Base-by-base conservation (phyloP, 495 filamentous ascomycete genomes). In the Cudoniella acicularis region DNA sequence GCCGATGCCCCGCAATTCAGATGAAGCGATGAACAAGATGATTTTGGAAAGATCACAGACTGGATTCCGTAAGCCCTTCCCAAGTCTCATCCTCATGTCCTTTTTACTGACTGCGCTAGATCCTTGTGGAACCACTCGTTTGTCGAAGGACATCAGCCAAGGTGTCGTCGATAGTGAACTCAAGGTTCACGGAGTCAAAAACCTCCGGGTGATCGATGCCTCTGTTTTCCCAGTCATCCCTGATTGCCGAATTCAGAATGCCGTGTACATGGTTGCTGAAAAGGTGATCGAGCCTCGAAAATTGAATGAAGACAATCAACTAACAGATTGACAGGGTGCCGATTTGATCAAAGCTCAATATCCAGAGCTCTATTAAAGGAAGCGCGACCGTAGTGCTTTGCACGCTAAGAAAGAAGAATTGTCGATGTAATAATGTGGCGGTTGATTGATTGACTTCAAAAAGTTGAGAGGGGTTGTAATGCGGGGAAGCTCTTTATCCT, bases 231-330 rank as follows among this genome's bases (percentile, higher is more conserved):
- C 76, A 1, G 67, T 79, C 48, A 78, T 78, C 56, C 71, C 75
- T 17, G 74, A 73, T 60, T 77, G 74, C 59, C 64, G 73, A 16
- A 75, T 77, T 56, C 75, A 77, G 56, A 75, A 73, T 56, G 65
- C 80, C 11, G 79, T 85, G 1, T 85, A 85, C 54, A 79, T 79
- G 77, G 67, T 84, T 65, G 82, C 73, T 43, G 82, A 86, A 61
- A 83, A 73, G 67, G 75, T 70, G 55, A 52, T 52, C n/a, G 20
- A 18, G 24, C 17, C 24, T 50, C 27, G 52, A 57, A 59, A 57
- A 64, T 9, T 40, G 3, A n/a, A 36, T 26, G 9, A n/a, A 36
- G 30, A 36, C 6, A 6, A 36, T 13, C 6, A 36, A 54, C 61
- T 63, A 52, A 52, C 42, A 22, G 16, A 24, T 16, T 52, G 23